Percentiles rank a stretch among this genome's conserved stretches.
phyloP scores from a whole-genome alignment of 768 basidiomycete species.

The Collybia nuda region DNA sequence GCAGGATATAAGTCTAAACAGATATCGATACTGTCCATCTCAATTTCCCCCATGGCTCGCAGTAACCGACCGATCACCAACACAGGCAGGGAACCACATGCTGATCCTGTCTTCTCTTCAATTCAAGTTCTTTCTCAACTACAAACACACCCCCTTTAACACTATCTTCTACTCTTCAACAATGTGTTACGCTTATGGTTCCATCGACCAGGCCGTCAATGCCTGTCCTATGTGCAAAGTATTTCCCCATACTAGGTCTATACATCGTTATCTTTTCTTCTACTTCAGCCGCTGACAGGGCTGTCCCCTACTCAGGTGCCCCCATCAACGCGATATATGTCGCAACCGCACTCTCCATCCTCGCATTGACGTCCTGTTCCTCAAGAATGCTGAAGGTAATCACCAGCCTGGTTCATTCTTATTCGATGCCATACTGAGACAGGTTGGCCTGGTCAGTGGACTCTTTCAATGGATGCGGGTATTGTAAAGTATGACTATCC shows the following conservation, averaged over 20 bases:
- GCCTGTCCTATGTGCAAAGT: constrained; percentile 87
- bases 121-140: constrained; percentile 24
- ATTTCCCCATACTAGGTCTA: constrained; percentile 65
- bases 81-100: constrained; percentile 34
- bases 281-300: too few species aligned
- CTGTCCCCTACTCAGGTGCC: constrained; percentile 53
- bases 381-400: constrained; percentile 87
- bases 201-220: constrained; percentile 63
- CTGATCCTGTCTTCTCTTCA: constrained; percentile 17
- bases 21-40: neutral
- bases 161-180: constrained; percentile 16
- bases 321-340: constrained; percentile 74
- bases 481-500: constrained; percentile 70
- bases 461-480: constrained; percentile 85
- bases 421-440: neutral
- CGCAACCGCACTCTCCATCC: constrained; percentile 74
- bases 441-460: constrained; percentile 49
- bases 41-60: constrained; percentile 15
- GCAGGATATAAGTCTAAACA: constrained; percentile 15
- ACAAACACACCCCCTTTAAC: constrained; percentile 39
- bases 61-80: constrained; percentile 26
- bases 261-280: constrained; percentile 8
- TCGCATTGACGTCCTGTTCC: constrained; percentile 71
- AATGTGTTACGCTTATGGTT: constrained; percentile 77
- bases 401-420: constrained; percentile 16